Evolutionary conservation across 805 yeast genomes (phyloP), one percentile per base, ranked within the genome.

Genomic region (Lachancea quebecensis): DNA sequence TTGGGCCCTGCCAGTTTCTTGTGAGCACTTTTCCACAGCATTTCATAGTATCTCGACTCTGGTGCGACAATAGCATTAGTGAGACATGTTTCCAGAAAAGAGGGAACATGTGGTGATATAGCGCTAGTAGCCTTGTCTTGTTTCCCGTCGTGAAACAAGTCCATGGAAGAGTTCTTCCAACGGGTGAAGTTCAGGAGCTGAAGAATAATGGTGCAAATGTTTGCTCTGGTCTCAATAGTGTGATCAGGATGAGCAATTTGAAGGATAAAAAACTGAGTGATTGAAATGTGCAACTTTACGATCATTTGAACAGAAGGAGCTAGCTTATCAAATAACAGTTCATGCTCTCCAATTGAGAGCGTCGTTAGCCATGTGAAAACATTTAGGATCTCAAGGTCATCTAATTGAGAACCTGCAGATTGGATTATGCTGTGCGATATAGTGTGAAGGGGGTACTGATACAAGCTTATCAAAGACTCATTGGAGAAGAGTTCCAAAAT

Each of bases 51-150:
- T 47, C 98, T 73, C 29, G 91, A 79, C 57, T 85, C 93, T 0
- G 96, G 96, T 1, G 91, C 73, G 29, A 86, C 69, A 14, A 90
- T 74, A 1, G 89, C 87, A 52, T 84, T 78, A 0, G 77, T 70
- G 31, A 90, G 69, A 11, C 93, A 86, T 2, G 89, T 72, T 62
- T 91, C 98, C 44, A 91, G 72, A 59, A 89, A 82, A 1, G 95
- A 84, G 3, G 97, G 96, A 15, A 90, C 74, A 50, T 70, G 74
- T 7, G 79, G 73, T 2, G 75, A 69, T 2, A 68, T 54, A 27
- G 53, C 48, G 10, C 57, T 55, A 28, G 49, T 45, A 14, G 45
- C 45, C 10, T 38, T 15, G 15, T 53, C 47, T 10, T 49, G 48
- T 16, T 57, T 53, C 4, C 56, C 61, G 11, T 51, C 55, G 10